Evolutionary conservation across 2,329 filamentous ascomycete species (phyloP).

Genomic region (Xylaria polymorpha): DNA sequence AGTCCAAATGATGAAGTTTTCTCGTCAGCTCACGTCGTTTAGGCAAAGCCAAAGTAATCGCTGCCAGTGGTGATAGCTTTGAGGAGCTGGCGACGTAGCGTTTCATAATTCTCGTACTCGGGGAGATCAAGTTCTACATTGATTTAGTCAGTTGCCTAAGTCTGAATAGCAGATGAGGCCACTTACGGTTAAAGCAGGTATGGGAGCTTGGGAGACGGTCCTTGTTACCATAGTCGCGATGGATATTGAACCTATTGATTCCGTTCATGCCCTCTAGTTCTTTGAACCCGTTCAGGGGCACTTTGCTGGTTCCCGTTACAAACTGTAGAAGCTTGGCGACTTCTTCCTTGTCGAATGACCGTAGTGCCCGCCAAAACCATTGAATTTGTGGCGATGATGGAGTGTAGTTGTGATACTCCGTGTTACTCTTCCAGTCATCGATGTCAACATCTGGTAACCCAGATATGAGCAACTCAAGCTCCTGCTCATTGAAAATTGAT

Average conservation of each 20-base stretch:
- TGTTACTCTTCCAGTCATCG: conserved; percentile 99
- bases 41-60: conserved; percentile 98
- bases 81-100: conserved; percentile 85
- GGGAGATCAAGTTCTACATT: conserved; percentile 90
- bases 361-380: conserved; percentile 99
- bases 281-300: conserved; percentile 98
- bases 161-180: conserved; percentile 2
- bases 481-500: conserved; percentile 98
- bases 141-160: conserved; percentile 51
- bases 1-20: conserved; percentile 3
- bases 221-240: conserved; percentile 97
- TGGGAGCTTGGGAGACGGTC: conserved; percentile 95
- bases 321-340: conserved; percentile 97
- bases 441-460: conserved; percentile 97
- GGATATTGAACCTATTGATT: conserved; percentile 97
- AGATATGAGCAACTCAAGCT: conserved; percentile 95
- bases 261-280: conserved; percentile 99
- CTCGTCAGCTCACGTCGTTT: conserved; percentile 46
- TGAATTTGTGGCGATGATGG: conserved; percentile 95
- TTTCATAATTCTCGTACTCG: conserved; percentile 97
- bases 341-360: conserved; percentile 99
- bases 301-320: conserved; percentile 97
- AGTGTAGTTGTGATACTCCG: conserved; percentile 98
- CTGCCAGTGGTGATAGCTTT: conserved; percentile 98
- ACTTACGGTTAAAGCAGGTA: conserved; percentile 99